phyloP scores from a whole-genome alignment of 768 basidiomycete genomes.

The Suillus alpinus region DNA sequence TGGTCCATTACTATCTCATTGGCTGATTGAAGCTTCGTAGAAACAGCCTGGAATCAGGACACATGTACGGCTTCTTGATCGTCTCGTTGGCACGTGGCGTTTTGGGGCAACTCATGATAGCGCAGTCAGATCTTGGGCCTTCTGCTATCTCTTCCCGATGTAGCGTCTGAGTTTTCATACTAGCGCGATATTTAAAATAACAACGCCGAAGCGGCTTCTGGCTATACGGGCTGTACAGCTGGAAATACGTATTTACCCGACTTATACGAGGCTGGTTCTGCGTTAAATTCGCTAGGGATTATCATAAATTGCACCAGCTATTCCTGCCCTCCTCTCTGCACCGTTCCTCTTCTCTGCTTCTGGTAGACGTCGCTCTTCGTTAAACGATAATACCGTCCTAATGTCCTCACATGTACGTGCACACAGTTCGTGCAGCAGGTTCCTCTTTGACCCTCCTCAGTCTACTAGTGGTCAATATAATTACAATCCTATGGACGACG shows the following conservation, averaged over 20 bases:
- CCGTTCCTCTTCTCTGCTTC: conserved; percentile 12
- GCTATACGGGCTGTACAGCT: conserved; percentile 32
- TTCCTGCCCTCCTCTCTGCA: conserved; percentile 7
- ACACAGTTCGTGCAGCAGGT: neutral
- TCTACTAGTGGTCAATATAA: conserved; percentile 11
- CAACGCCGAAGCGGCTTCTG: conserved; percentile 23
- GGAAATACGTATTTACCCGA: conserved; percentile 32
- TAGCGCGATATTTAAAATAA: conserved; percentile 28
- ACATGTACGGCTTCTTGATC: neutral
- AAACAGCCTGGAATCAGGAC: conserved; percentile 2
- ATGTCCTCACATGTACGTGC: conserved; percentile 25
- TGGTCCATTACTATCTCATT: conserved; percentile 1
- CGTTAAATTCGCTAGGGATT: conserved; percentile 13
- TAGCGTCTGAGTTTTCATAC: conserved; percentile 24
- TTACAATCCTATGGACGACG: conserved; percentile 16
- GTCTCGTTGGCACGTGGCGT: conserved; percentile 7
- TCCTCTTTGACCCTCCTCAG: neutral
- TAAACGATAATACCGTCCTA: conserved; percentile 6
- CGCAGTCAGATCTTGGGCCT: conserved; percentile 1
- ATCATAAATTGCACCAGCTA: conserved; percentile 29
- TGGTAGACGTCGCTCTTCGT: neutral
- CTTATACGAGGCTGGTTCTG: conserved; percentile 27
- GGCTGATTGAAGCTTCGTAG: conserved; percentile 6
- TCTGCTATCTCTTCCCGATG: conserved; percentile 20
- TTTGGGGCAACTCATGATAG: conserved; percentile 19